Percentiles rank a stretch among this genome's conserved stretches.
phyloP scores from a whole-genome alignment of 208 protist species.

The Porcisia deanei region DNA sequence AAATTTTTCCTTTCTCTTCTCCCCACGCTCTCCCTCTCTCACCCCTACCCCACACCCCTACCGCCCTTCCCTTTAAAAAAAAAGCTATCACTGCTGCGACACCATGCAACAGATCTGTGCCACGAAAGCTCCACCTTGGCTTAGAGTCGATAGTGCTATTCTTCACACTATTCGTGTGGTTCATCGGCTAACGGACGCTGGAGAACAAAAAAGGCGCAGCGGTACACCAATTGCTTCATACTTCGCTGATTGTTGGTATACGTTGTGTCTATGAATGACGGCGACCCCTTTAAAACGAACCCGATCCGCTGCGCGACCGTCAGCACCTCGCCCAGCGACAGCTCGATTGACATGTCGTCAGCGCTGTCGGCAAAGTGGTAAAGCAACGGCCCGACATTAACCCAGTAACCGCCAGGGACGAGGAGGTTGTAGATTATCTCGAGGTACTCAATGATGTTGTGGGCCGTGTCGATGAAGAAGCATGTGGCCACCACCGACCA shows the following conservation, averaged over 20 bases:
- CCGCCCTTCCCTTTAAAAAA: too few relatives aligned
- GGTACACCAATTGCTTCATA: slow-evolving; percentile 92
- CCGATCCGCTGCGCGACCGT: slow-evolving; percentile 79
- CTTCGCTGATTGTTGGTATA: slow-evolving; percentile 93
- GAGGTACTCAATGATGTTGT: slow-evolving; percentile 97
- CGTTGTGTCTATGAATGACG: slow-evolving; percentile 83
- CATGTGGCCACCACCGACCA: slow-evolving; percentile 95
- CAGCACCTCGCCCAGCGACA: slow-evolving; percentile 88
- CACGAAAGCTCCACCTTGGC: background rate
- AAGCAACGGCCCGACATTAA: slow-evolving; percentile 96
- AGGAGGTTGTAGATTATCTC: slow-evolving; percentile 93
- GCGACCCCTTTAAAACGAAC: slow-evolving; percentile 68
- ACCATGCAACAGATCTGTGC: background rate
- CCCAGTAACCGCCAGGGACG: slow-evolving; percentile 93
- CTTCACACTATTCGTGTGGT: slow-evolving; percentile 16
- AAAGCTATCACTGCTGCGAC: too few relatives aligned
- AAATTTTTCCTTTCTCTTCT: too few relatives aligned
- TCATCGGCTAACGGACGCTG: slow-evolving; percentile 49
- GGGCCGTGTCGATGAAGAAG: slow-evolving; percentile 98
- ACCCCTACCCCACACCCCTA: too few relatives aligned
- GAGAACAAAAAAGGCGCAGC: slow-evolving; percentile 89
- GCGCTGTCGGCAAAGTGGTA: slow-evolving; percentile 95
- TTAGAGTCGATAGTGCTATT: background rate
- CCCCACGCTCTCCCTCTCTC: too few relatives aligned
- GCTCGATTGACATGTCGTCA: slow-evolving; percentile 89